Base-by-base conservation (phyloP, 2,329 filamentous ascomycete species). In the Fusarium dimerum region DNA sequence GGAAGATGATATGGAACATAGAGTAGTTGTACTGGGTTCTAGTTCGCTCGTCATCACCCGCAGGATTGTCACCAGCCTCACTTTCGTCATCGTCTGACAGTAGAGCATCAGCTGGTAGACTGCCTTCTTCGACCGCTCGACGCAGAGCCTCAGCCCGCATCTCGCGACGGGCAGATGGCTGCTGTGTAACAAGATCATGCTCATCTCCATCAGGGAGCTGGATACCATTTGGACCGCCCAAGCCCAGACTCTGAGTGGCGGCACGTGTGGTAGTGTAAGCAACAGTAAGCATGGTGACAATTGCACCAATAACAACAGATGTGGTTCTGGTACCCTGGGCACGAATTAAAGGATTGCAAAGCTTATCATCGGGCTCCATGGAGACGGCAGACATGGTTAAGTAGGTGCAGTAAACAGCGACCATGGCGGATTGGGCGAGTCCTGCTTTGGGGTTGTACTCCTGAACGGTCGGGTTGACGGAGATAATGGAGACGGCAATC, bases 211-310 rank as follows among this genome's bases (percentile, higher is more conserved):
- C 86, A 50, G 77, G 79, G 60, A 80, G 84, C 64, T 71, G 83
- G 63, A 90, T 85, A 43, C 68, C 65, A 30, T 66, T 65, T 10
- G 61, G 68, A 57, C 68, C 80, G 53, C 82, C 81, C 48, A 93
- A 77, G 5, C 89, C 89, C 7, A 94, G 81, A 55, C 87, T 90
- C 73, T 97, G 92, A 1, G 94, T 97, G 13, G 94, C 94, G 16
- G 94, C 94, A 47, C 94, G 88, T 3, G 94, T 99, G 3, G 94
- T 99, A 6, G 94, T 99, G 75, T 97, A 99, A 8, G 94, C 94
- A 48, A 97, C 90, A 1, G 94, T 97, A 45, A 97, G 81, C 84
- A 99, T 96, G 11, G 94, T 99, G 49, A 96, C 90, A 59, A 99
- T 87, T 30, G 94, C 94, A 54, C 94, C 94, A 58, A 99, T 84